Conservation (phyloP, 2,329 filamentous ascomycete genomes). For the Elsinoe necatrix region DNA sequence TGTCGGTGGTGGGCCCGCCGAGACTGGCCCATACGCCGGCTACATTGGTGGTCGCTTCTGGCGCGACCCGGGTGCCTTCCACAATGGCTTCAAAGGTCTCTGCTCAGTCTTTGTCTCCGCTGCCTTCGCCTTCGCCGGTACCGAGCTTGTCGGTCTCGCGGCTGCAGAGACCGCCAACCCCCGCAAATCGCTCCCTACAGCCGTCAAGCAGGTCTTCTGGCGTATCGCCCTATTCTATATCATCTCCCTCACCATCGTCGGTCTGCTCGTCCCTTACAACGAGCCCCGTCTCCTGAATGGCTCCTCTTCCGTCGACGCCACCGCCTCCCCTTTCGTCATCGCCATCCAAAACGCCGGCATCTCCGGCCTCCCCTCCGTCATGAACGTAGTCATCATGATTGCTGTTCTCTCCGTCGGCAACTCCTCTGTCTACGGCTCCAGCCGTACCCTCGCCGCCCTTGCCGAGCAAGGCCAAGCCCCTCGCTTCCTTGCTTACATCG, state of each 20-base stretch:
- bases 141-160: slow-evolving; percentile 53
- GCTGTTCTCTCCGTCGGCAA: slow-evolving; percentile 53
- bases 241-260: slow-evolving; percentile 28
- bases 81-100: slow-evolving; percentile 56
- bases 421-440: slow-evolving; percentile 42
- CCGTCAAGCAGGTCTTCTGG: slow-evolving; percentile 31
- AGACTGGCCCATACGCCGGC: slow-evolving; percentile 41
- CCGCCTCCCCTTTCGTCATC: slow-evolving; percentile 57
- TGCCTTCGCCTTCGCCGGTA: slow-evolving; percentile 55
- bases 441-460: slow-evolving; percentile 18
- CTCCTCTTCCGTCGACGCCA: slow-evolving; percentile 29
- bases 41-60: slow-evolving; percentile 53
- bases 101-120: slow-evolving; percentile 57
- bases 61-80: slow-evolving; percentile 32
- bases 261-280: slow-evolving; percentile 28
- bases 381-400: slow-evolving; percentile 59
- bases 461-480: slow-evolving; percentile 57
- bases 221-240: slow-evolving; percentile 30
- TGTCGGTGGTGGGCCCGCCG: slow-evolving; percentile 37
- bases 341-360: slow-evolving; percentile 55
- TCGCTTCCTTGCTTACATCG: slow-evolving; percentile 67
- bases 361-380: slow-evolving; percentile 51
- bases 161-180: slow-evolving; percentile 48
- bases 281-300: slow-evolving; percentile 30
- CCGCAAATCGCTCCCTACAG: slow-evolving; percentile 34